These are phyloP conservation scores for Dovyalis caffra DNA, from an alignment of 345 rosid genomes.

Conservation along the genomic window DNA sequence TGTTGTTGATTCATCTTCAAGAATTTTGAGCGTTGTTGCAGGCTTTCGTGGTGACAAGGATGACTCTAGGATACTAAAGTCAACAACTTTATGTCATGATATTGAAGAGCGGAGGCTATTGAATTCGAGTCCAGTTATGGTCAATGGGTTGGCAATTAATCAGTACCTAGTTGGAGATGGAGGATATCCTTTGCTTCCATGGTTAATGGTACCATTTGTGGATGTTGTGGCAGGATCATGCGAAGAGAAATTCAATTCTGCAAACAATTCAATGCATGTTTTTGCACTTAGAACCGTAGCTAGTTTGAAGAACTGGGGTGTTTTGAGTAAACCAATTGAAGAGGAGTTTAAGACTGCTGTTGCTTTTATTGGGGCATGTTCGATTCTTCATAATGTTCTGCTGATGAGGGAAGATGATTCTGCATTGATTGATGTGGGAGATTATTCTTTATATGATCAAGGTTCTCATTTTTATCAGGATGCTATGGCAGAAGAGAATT, in stretches of 20 bases:
- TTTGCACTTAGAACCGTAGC: conserved; percentile 41
- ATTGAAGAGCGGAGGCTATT: conserved; percentile 40
- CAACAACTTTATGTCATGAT: conserved; percentile 49
- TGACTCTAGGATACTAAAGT: conserved; percentile 38
- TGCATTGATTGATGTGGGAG: conserved; percentile 40
- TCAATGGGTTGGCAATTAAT: conserved; percentile 32
- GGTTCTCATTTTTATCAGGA: conserved; percentile 14
- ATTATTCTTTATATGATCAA: conserved; percentile 24
- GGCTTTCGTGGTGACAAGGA: conserved; percentile 53
- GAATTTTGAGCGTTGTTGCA: conserved; percentile 51
- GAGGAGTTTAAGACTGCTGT: conserved; percentile 56
- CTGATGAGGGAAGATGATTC: conserved; percentile 64
- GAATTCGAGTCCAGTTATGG: conserved; percentile 28
- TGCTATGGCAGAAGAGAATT: conserved; percentile 25
- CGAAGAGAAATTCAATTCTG: conserved; percentile 45
- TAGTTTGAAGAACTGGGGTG: conserved; percentile 66
- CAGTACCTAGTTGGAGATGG: conserved; percentile 55
- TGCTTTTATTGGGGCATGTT: conserved; percentile 55
- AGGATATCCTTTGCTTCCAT: conserved; percentile 62
- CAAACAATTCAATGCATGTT: conserved; percentile 27
- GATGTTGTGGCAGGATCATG: conserved; percentile 31
- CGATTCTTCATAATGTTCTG: conserved; percentile 62
- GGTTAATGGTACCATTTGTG: conserved; percentile 61
- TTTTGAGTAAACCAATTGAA: conserved; percentile 42
- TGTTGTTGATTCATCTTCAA: conserved; percentile 58